A percentile compares a stretch with the other conserved stretches of the same genome.
These are phyloP conservation scores for Candida verbasci DNA, from an alignment of 805 yeast genomes.

Conservation along the genomic window DNA sequence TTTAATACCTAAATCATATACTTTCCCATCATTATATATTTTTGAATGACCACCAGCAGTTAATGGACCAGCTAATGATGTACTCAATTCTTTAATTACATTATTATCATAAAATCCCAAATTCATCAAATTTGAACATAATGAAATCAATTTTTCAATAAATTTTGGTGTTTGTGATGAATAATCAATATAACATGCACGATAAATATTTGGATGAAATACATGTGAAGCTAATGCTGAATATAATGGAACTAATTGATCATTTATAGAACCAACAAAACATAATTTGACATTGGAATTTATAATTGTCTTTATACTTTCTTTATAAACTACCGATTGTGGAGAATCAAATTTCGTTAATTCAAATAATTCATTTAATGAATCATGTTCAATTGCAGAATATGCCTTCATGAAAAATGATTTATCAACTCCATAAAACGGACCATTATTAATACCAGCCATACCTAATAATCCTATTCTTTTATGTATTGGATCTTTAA, in stretches of 20 bases:
- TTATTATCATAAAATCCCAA: slow-evolving; percentile 82
- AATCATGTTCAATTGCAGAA: slow-evolving; percentile 84
- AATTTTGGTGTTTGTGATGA: slow-evolving; percentile 75
- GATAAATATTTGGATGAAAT: slow-evolving; percentile 82
- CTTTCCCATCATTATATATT: slow-evolving; percentile 79
- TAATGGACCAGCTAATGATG: slow-evolving; percentile 72
- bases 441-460: slow-evolving; percentile 97
- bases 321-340: slow-evolving; percentile 68
- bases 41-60: slow-evolving; percentile 96
- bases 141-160: slow-evolving; percentile 65
- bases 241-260: slow-evolving; percentile 89
- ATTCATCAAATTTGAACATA: slow-evolving; percentile 72
- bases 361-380: slow-evolving; percentile 81
- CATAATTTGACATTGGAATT: slow-evolving; percentile 71
- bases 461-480: slow-evolving; percentile 75
- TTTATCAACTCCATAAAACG: slow-evolving; percentile 87
- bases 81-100: slow-evolving; percentile 77
- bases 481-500: slow-evolving; percentile 35
- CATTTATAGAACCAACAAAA: slow-evolving; percentile 86
- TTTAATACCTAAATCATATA: slow-evolving; percentile 74
- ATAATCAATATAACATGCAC: slow-evolving; percentile 87
- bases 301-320: slow-evolving; percentile 61
- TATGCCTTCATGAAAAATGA: slow-evolving; percentile 80
- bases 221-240: slow-evolving; percentile 81
- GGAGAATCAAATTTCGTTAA: slow-evolving; percentile 72